Evolutionary conservation across 805 yeast species (phyloP).

Genomic region (Spencermartinsiella europaea): DNA sequence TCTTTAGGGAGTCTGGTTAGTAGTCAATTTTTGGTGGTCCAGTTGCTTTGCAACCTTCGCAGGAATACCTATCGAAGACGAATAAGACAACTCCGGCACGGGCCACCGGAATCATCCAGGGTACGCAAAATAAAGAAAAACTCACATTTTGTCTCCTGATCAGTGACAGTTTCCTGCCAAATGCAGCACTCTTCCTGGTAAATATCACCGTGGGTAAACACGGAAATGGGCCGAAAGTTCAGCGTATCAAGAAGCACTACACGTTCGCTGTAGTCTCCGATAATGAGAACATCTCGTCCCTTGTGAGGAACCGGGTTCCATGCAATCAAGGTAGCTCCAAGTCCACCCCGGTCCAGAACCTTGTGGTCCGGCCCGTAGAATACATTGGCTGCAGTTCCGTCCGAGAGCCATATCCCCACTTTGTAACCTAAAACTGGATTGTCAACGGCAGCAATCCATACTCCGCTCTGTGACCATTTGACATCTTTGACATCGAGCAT

Average conservation of each 20-base stretch:
- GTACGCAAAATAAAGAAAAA: too few species aligned
- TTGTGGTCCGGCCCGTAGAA: constrained; percentile 10
- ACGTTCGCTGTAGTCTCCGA: constrained; percentile 18
- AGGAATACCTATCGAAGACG: too few species aligned
- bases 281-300: constrained; percentile 13
- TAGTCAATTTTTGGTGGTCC: too few species aligned
- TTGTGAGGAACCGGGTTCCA: constrained; percentile 10
- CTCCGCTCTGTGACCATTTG: constrained; percentile 19
- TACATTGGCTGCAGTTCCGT: constrained; percentile 12
- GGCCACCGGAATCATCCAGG: too few species aligned
- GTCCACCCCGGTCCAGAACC: constrained; percentile 1
- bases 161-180: constrained; percentile 17
- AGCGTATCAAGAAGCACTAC: constrained; percentile 12
- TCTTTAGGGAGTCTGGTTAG: not conserved
- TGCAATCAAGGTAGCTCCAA: constrained; percentile 10
- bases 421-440: constrained; percentile 16
- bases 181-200: constrained; percentile 11
- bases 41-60: too few species aligned
- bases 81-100: too few species aligned
- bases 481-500: constrained; percentile 17
- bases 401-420: constrained; percentile 16
- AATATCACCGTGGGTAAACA: constrained; percentile 17
- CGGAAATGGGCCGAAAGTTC: constrained; percentile 12
- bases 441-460: constrained; percentile 18
- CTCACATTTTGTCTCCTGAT: not conserved